These are phyloP conservation scores for Blastocrithidia nonstop DNA, from an alignment of 208 protist species.

Conservation along the genomic window DNA sequence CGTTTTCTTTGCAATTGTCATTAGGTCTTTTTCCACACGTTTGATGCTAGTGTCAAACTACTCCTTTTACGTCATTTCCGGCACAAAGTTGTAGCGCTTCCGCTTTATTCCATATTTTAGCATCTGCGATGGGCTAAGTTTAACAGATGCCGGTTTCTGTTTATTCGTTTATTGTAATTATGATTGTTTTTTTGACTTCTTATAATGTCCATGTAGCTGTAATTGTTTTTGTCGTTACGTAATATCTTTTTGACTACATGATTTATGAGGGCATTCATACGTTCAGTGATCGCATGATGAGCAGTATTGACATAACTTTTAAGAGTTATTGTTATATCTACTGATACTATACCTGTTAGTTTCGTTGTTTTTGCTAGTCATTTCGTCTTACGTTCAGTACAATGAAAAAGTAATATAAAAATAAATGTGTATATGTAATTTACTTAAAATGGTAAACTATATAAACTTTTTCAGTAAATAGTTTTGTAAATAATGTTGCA, in stretches of 20 bases:
- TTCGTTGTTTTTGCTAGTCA: too few species aligned
- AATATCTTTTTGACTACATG: too few species aligned
- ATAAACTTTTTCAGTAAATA: too few species aligned
- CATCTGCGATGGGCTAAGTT: conserved; percentile 61
- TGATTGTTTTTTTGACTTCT: background rate
- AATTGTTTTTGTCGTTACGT: too few species aligned
- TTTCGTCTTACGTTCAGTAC: too few species aligned
- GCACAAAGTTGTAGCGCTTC: conserved; percentile 37
- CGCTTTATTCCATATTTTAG: conserved; percentile 57
- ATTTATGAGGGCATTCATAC: conserved; percentile 47
- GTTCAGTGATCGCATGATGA: conserved; percentile 56
- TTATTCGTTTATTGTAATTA: background rate
- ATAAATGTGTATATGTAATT: too few species aligned
- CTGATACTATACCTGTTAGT: too few species aligned
- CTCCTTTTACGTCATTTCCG: conserved; percentile 45
- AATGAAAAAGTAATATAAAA: too few species aligned
- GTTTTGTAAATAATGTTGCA: too few species aligned
- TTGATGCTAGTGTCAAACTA: conserved; percentile 25
- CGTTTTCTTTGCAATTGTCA: conserved; percentile 7
- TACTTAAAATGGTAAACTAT: too few species aligned
- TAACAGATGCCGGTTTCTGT: conserved; percentile 11
- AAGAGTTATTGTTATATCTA: too few species aligned
- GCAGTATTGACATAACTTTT: conserved; percentile 49
- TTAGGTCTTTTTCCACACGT: conserved; percentile 9
- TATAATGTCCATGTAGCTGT: too few species aligned